These are phyloP conservation scores for Raphanus raphanistrum DNA, from an alignment of 345 rosid genomes.

Conservation along the genomic window DNA sequence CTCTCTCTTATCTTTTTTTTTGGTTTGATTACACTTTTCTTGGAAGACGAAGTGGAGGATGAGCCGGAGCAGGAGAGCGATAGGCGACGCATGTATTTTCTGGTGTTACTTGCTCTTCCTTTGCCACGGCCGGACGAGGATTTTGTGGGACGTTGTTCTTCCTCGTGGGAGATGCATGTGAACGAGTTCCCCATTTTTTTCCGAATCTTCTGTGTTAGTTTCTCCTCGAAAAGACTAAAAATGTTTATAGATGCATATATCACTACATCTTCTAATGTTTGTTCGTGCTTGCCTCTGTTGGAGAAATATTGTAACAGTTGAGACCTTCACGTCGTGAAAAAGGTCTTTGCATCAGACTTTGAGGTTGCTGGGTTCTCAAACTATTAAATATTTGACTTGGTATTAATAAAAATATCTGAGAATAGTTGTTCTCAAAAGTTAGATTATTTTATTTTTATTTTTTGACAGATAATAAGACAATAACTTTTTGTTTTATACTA, in stretches of 20 bases:
- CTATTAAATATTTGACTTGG: not conserved
- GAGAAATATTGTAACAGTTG: constrained; percentile 36
- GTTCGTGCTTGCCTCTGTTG: constrained; percentile 41
- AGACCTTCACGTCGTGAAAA: constrained; percentile 40
- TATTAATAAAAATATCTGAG: not conserved
- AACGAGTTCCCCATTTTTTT: constrained; percentile 41
- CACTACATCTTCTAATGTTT: not conserved
- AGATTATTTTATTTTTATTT: not conserved
- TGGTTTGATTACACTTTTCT: constrained; percentile 30
- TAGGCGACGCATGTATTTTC: constrained; percentile 27
- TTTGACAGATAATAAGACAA: not conserved
- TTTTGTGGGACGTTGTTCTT: constrained; percentile 33
- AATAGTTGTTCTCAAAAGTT: not conserved
- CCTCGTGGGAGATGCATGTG: constrained; percentile 39
- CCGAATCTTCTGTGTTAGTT: not conserved
- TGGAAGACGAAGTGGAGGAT: constrained; percentile 37
- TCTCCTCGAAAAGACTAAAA: not conserved
- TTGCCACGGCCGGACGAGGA: constrained; percentile 12
- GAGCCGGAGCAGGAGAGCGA: constrained; percentile 38
- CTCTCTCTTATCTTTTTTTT: constrained; percentile 44
- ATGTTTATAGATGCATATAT: constrained; percentile 15
- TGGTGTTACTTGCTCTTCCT: constrained; percentile 22
- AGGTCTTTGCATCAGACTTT: not conserved
- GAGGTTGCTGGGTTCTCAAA: not conserved
- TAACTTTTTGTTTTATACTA: not conserved